Conservation (phyloP, 257 asterid species). For the Solanum sejunctum region DNA sequence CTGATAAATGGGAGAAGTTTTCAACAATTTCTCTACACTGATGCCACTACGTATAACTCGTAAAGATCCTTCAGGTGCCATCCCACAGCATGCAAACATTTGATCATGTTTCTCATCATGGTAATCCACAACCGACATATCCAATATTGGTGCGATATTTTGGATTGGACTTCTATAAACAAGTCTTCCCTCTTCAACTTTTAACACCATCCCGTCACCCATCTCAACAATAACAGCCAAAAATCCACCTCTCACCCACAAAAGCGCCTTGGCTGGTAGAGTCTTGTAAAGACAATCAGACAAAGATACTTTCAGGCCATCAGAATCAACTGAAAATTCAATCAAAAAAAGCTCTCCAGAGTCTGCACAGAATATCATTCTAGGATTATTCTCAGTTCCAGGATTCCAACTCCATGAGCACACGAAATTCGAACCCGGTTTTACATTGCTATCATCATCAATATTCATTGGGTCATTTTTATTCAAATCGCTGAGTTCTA, state of each 20-base stretch:
- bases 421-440: constrained; percentile 59
- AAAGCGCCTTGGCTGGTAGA: constrained; percentile 58
- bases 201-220: constrained; percentile 94
- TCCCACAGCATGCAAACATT: constrained; percentile 97
- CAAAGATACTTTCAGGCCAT: constrained; percentile 46
- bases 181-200: constrained; percentile 60
- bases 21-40: constrained; percentile 80
- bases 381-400: constrained; percentile 29
- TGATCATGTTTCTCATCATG: constrained; percentile 80
- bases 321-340: constrained; percentile 57
- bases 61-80: constrained; percentile 88
- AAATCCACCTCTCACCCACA: constrained; percentile 83
- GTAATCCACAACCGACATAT: constrained; percentile 72
- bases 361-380: constrained; percentile 77
- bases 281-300: constrained; percentile 82
- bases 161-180: constrained; percentile 67
- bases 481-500: constrained; percentile 86
- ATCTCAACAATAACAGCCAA: constrained; percentile 77
- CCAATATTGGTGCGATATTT: constrained; percentile 87
- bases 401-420: constrained; percentile 99
- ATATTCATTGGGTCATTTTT: constrained; percentile 82
- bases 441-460: constrained; percentile 45
- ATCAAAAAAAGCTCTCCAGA: constrained; percentile 77
- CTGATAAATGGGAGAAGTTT: constrained; percentile 81
- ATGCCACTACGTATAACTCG: constrained; percentile 87